phyloP scores from a whole-genome alignment of 345 rosid species.

The Clausena lansium region DNA sequence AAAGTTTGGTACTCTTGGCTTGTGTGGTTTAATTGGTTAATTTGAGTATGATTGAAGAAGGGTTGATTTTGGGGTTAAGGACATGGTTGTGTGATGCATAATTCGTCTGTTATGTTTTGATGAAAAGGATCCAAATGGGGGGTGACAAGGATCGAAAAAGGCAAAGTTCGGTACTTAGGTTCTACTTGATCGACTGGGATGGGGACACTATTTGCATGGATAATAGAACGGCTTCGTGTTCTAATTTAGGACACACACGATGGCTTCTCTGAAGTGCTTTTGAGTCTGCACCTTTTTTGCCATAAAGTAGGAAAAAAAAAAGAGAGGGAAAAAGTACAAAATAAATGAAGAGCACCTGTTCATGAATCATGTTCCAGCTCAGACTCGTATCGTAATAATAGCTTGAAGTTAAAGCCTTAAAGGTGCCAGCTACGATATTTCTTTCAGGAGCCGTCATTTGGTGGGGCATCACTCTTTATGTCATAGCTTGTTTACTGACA shows the following conservation, averaged over 20 bases:
- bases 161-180: background rate
- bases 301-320: background rate
- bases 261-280: background rate
- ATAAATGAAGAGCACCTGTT: background rate
- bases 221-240: constrained; percentile 39
- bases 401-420: rapidly evolving
- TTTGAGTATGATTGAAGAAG: background rate
- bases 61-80: background rate
- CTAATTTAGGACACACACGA: constrained; percentile 34
- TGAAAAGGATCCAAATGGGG: background rate
- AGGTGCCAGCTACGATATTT: background rate
- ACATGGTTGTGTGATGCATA: background rate
- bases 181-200: background rate
- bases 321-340: background rate
- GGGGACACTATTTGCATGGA: constrained; percentile 39
- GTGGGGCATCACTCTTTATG: background rate
- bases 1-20: background rate
- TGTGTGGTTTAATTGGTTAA: background rate
- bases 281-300: background rate
- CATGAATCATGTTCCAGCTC: background rate
- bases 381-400: too few relatives aligned
- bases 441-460: constrained; percentile 10
- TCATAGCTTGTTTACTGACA: background rate
- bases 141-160: too few relatives aligned
- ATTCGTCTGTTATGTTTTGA: background rate